phyloP scores from a whole-genome alignment of 2,329 filamentous ascomycete genomes.

The Fusarium miscanthi region DNA sequence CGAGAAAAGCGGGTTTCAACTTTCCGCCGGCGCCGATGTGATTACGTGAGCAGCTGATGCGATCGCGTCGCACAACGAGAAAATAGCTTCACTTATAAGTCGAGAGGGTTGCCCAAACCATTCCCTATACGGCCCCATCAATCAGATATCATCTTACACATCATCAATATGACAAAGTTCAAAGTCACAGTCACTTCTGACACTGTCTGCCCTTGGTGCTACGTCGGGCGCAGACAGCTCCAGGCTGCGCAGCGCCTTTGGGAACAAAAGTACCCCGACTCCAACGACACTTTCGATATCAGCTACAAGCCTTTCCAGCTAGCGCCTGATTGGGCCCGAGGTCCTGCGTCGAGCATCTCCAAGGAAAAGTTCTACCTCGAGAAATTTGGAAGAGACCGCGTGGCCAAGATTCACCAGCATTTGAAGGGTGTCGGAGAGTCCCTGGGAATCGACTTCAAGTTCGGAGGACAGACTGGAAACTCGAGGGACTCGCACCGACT shows the following conservation, averaged over 20 bases:
- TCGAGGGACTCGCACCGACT: slow-evolving; percentile 82
- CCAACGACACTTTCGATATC: slow-evolving; percentile 68
- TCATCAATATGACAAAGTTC: slow-evolving; percentile 67
- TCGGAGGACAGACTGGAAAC: slow-evolving; percentile 77
- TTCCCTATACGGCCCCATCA: background rate
- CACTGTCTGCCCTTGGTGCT: slow-evolving; percentile 64
- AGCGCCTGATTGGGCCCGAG: slow-evolving; percentile 49
- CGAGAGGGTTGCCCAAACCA: background rate
- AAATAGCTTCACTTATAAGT: slow-evolving; percentile 22
- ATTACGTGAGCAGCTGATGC: slow-evolving; percentile 35
- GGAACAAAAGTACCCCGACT: slow-evolving; percentile 53
- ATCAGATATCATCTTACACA: slow-evolving; percentile 3
- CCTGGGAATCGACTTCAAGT: slow-evolving; percentile 60
- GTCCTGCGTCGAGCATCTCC: slow-evolving; percentile 48
- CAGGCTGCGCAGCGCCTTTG: slow-evolving; percentile 58
- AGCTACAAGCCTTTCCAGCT: slow-evolving; percentile 61
- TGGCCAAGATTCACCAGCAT: slow-evolving; percentile 50
- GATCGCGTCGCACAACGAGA: slow-evolving; percentile 12
- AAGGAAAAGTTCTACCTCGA: slow-evolving; percentile 53
- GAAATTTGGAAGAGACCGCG: slow-evolving; percentile 73
- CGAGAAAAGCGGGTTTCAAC: slow-evolving; percentile 7
- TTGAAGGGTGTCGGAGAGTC: slow-evolving; percentile 47
- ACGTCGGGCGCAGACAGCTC: slow-evolving; percentile 60
- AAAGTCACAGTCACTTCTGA: slow-evolving; percentile 61
- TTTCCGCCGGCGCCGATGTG: slow-evolving; percentile 10